These are phyloP conservation scores for Sugiyamaella boreocaroliniensis DNA, from an alignment of 805 yeast species.

Conservation along the genomic window DNA sequence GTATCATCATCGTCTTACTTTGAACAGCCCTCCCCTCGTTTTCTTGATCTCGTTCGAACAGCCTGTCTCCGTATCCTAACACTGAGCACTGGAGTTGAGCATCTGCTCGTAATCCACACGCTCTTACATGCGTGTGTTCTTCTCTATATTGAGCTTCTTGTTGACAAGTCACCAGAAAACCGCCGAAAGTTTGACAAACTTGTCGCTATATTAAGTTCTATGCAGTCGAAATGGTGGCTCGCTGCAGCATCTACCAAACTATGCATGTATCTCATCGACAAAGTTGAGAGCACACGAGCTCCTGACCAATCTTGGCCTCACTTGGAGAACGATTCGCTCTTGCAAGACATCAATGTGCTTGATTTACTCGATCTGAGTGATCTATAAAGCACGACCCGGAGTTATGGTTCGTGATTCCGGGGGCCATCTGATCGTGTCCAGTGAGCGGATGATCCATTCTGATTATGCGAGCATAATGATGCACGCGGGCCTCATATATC, in stretches of 20 bases:
- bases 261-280: not conserved
- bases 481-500: too few species aligned
- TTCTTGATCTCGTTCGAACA: not conserved
- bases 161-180: not conserved
- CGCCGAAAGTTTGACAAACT: not conserved
- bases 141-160: not conserved
- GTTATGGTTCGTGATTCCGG: not conserved
- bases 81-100: not conserved
- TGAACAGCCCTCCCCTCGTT: not conserved
- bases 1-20: not conserved
- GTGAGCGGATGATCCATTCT: too few species aligned
- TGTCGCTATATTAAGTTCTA: not conserved
- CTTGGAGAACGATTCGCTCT: not conserved
- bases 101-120: not conserved
- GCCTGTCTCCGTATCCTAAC: not conserved
- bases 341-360: not conserved
- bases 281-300: not conserved
- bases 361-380: not conserved
- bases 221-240: not conserved
- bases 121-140: not conserved
- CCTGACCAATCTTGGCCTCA: not conserved
- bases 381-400: not conserved
- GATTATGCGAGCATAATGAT: too few species aligned
- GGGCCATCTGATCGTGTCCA: not conserved
- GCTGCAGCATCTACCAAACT: slow-evolving; percentile 3